These are phyloP conservation scores for Guillardia theta DNA, from an alignment of 78 protist genomes.

Conservation along the genomic window DNA sequence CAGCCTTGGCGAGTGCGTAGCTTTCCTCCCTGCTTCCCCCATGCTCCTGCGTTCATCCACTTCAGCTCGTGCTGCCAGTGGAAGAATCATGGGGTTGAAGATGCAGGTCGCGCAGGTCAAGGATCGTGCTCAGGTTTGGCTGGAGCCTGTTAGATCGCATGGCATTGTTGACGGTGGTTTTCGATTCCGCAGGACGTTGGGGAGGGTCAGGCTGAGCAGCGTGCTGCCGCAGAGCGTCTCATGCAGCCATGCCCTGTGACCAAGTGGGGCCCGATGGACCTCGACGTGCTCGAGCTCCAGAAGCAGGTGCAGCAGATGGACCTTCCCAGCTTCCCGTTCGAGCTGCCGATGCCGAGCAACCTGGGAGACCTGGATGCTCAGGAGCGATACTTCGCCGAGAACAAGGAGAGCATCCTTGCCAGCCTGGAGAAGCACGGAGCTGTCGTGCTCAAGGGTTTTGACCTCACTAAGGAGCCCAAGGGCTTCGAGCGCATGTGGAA, in stretches of 20 bases:
- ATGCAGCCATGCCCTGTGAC: constrained; percentile 35
- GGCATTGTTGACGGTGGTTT: too few relatives aligned
- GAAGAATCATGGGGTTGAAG: too few relatives aligned
- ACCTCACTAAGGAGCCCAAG: not conserved
- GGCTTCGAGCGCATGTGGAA: constrained; percentile 44
- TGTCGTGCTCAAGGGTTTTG: not conserved
- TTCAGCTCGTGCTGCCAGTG: too few relatives aligned
- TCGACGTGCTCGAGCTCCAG: not conserved
- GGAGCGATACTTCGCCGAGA: not conserved
- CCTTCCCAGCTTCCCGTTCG: not conserved
- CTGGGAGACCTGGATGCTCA: not conserved
- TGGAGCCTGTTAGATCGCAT: too few relatives aligned
- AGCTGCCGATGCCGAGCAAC: not conserved
- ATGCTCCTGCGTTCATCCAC: too few relatives aligned
- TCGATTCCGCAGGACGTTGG: not conserved
- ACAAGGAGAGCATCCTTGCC: constrained; percentile 28
- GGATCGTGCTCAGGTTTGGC: too few relatives aligned
- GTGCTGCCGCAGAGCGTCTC: not conserved
- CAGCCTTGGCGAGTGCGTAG: too few relatives aligned
- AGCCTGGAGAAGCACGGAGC: not conserved
- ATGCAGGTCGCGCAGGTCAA: too few relatives aligned
- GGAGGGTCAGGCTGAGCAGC: not conserved
- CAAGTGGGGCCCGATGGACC: not conserved
- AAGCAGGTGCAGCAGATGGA: not conserved
- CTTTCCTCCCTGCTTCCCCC: too few relatives aligned